Percentiles rank a stretch among this genome's conserved stretches.
Evolutionary conservation across 768 basidiomycete genomes (phyloP).

Genomic region (Cyathus striatus): DNA sequence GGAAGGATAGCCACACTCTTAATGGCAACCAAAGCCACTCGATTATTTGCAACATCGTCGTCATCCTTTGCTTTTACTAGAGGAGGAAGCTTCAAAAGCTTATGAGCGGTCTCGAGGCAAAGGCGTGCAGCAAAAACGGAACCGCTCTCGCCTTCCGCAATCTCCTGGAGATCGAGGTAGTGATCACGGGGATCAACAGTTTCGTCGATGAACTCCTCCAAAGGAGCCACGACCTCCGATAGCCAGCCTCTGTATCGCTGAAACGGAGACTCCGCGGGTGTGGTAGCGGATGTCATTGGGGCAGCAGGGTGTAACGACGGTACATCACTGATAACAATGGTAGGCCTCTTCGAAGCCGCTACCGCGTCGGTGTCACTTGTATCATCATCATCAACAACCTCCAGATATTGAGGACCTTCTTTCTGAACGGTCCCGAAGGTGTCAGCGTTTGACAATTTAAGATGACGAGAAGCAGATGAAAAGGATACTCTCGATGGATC

Average conservation of each 20-base stretch:
- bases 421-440: constrained; percentile 26
- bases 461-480: constrained; percentile 11
- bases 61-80: constrained; percentile 31
- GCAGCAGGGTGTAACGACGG: constrained; percentile 5
- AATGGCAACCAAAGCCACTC: constrained; percentile 59
- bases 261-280: constrained; percentile 26
- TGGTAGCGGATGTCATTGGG: constrained; percentile 21
- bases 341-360: constrained; percentile 18
- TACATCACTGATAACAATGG: constrained; percentile 27
- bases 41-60: constrained; percentile 25
- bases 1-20: constrained; percentile 65
- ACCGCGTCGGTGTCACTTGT: constrained; percentile 14
- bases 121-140: constrained; percentile 52
- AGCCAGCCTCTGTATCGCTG: constrained; percentile 61
- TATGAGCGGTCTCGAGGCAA: constrained; percentile 18
- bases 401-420: constrained; percentile 12
- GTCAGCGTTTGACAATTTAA: constrained; percentile 23
- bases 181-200: constrained; percentile 54
- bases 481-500: constrained; percentile 16
- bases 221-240: constrained; percentile 50
- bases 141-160: constrained; percentile 82
- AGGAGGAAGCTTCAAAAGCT: constrained; percentile 34
- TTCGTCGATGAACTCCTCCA: constrained; percentile 61
- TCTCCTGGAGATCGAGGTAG: constrained; percentile 68
- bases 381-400: constrained; percentile 10